These are phyloP conservation scores for Gypsophila paniculata DNA, from an alignment of 179 eudicot genomes.

Conservation along the genomic window DNA sequence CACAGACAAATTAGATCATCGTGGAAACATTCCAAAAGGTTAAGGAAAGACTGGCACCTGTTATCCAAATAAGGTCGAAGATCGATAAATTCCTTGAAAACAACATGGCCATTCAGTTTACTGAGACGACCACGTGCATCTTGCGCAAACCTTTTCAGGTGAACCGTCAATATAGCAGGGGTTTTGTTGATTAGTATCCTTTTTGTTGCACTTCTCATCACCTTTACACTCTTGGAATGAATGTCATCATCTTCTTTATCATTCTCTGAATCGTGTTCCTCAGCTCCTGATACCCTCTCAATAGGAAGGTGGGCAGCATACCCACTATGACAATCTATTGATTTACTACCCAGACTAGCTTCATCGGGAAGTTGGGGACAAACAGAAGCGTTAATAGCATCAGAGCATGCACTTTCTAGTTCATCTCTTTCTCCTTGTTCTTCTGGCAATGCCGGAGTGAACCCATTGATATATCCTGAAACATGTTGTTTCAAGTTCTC, in stretches of 20 bases:
- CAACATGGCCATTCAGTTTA: slow-evolving; percentile 87
- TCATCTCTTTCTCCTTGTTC: slow-evolving; percentile 25
- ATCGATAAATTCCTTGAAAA: slow-evolving; percentile 62
- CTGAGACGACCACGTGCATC: slow-evolving; percentile 86
- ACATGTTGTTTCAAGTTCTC: slow-evolving; percentile 22
- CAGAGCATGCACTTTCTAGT: slow-evolving; percentile 22
- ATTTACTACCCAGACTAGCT: slow-evolving; percentile 22
- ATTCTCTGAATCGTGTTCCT: slow-evolving; percentile 36
- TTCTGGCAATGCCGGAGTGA: slow-evolving; percentile 18
- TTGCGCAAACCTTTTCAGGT: slow-evolving; percentile 87
- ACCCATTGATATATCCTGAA: slow-evolving; percentile 19
- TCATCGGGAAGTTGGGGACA: slow-evolving; percentile 24
- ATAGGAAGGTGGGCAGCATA: slow-evolving; percentile 15
- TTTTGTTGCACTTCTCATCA: slow-evolving; percentile 78
- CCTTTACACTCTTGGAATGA: slow-evolving; percentile 49
- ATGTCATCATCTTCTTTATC: slow-evolving; percentile 37
- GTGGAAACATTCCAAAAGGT: not conserved
- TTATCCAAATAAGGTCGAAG: slow-evolving; percentile 68
- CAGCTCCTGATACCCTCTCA: slow-evolving; percentile 24
- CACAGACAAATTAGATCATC: not conserved
- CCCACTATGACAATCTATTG: slow-evolving; percentile 23
- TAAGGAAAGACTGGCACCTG: slow-evolving; percentile 44
- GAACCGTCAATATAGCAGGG: slow-evolving; percentile 78
- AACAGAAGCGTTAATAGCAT: slow-evolving; percentile 23
- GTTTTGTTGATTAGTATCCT: slow-evolving; percentile 58